These are phyloP conservation scores for Neurospora hispaniola DNA, from an alignment of 495 filamentous ascomycete genomes.

Conservation along the genomic window DNA sequence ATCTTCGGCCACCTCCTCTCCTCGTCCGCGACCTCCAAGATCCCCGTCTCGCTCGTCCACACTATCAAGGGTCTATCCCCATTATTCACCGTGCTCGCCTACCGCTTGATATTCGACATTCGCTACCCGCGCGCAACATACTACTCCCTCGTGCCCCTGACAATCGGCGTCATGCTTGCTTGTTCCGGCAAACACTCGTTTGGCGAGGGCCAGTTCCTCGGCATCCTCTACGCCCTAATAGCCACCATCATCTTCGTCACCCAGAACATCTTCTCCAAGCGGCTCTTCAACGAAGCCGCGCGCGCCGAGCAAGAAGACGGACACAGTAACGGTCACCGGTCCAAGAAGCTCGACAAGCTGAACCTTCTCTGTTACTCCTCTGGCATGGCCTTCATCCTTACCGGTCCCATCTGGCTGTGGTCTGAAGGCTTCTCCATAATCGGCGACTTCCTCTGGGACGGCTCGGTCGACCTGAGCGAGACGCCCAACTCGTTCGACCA, in stretches of 20 bases:
- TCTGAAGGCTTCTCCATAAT: conserved; percentile 72
- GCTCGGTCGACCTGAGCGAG: conserved; percentile 46
- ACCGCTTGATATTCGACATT: conserved; percentile 78
- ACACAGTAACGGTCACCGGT: conserved; percentile 45
- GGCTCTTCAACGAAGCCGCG: conserved; percentile 93
- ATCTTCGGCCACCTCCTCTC: conserved; percentile 87
- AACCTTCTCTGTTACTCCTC: conserved; percentile 96
- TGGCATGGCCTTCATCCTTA: conserved; percentile 79
- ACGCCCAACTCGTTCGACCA: conserved; percentile 67
- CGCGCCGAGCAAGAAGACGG: conserved; percentile 48
- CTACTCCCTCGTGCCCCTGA: conserved; percentile 84
- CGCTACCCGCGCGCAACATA: conserved; percentile 84
- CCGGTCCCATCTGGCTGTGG: conserved; percentile 89
- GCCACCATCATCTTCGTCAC: conserved; percentile 92
- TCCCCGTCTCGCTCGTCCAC: conserved; percentile 93
- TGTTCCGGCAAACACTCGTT: conserved; percentile 71
- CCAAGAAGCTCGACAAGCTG: conserved; percentile 84
- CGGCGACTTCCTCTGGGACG: conserved; percentile 60
- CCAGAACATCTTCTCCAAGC: conserved; percentile 98
- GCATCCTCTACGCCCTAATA: conserved; percentile 75
- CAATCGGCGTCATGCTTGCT: conserved; percentile 85
- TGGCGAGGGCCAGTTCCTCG: conserved; percentile 66
- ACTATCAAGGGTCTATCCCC: conserved; percentile 99
- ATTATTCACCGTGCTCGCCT: conserved; percentile 89
- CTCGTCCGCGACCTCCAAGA: conserved; percentile 85